Base-by-base conservation (phyloP, 139 green algal genomes). In the Deuterostichococcus epilithicus region DNA sequence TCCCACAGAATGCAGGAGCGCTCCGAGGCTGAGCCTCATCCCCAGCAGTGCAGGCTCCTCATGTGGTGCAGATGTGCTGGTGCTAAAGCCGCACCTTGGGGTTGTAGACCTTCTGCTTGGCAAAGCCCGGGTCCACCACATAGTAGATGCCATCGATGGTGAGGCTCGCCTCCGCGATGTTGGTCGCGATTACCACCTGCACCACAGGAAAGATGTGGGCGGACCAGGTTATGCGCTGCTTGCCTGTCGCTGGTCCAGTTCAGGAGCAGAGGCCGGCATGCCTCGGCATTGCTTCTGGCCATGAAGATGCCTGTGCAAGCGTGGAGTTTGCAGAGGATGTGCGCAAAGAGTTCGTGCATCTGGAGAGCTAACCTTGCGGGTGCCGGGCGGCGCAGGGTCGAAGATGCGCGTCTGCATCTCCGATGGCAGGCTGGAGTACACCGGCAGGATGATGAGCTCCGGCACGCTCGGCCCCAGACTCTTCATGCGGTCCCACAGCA, bases 131-230 rank as follows among this genome's bases (percentile, higher is more conserved):
- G 80, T 99, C 95, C 18, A 99, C 91, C 1, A 99, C 95, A 76
- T 97, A 98, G 82, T 97, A 98, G 85, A 99, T 97, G 78, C 96
- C 96, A 78, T 99, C 96, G 68, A 99, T 99, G 47, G 96, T 99
- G 28, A 99, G 89, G 0, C 87, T 96, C 23, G 96, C 94, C 82
- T 99, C 96, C 0, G 96, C 96, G 73, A 99, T 99, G 89, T 99
- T 99, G 84, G 96, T 99, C 60, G 96, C 95, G 68, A 99, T 92
- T 26, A 99, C 94, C n/a, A n/a, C n/a, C n/a, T n/a, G 44, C 83
- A 88, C 77, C 28, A 20, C 52, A 63, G 5, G 13, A 34, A 1
- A 25, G 15, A 28, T 25, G 52, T 25, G 52, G 3, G 18, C 3
- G 8, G 52, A 63, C 5, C 18, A 28, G 3, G 10, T 63, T 20